These are phyloP conservation scores for Termitomyces sp. DNA, from an alignment of 768 basidiomycete genomes.

Conservation along the genomic window DNA sequence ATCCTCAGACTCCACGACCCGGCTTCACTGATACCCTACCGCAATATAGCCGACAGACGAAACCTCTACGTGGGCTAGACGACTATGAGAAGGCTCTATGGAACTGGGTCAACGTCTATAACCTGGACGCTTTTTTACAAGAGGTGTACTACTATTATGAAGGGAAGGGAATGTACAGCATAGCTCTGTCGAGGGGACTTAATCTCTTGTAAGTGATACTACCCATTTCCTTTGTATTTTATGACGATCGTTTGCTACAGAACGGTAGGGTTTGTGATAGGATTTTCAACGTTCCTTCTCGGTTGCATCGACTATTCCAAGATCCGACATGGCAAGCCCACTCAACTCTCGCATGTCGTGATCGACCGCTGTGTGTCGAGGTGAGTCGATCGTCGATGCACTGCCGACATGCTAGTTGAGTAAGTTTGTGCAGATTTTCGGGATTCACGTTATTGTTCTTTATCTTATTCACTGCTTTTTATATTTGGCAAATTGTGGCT, in stretches of 20 bases:
- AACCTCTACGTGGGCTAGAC: slow-evolving; percentile 65
- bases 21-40: slow-evolving; percentile 23
- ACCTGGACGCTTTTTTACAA: slow-evolving; percentile 91
- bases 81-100: slow-evolving; percentile 89
- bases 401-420: neutral
- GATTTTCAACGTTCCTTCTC: slow-evolving; percentile 94
- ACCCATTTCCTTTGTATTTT: slow-evolving; percentile 6
- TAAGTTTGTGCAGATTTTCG: slow-evolving; percentile 54
- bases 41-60: slow-evolving; percentile 28
- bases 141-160: slow-evolving; percentile 96
- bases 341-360: slow-evolving; percentile 73
- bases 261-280: slow-evolving; percentile 96
- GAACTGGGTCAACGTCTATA: slow-evolving; percentile 99
- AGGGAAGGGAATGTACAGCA: slow-evolving; percentile 95
- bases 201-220: slow-evolving; percentile 79
- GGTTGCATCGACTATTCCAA: slow-evolving; percentile 92
- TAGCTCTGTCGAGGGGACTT: slow-evolving; percentile 84
- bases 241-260: slow-evolving; percentile 38
- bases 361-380: slow-evolving; percentile 79
- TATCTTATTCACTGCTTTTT: slow-evolving; percentile 80
- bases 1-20: slow-evolving; percentile 12
- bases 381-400: slow-evolving; percentile 36
- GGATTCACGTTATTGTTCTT: slow-evolving; percentile 83
- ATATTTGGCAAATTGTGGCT: slow-evolving; percentile 79
- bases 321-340: slow-evolving; percentile 61